A percentile compares a stretch with the other conserved stretches of the same genome.
phyloP scores from a whole-genome alignment of 2,329 filamentous ascomycete genomes.

The Periconia macrospinosa region DNA sequence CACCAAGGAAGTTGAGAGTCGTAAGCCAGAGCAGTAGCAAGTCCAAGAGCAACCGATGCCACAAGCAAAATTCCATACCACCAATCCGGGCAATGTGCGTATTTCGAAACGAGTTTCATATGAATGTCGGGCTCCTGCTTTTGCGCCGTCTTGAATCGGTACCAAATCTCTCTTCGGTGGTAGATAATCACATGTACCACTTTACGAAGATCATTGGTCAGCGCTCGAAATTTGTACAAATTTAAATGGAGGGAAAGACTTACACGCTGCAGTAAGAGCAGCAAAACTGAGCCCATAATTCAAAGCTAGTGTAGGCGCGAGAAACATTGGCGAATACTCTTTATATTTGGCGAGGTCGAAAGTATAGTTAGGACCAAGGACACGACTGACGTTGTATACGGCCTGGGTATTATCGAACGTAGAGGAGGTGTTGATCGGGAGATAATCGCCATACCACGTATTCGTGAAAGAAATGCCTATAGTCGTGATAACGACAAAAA shows the following conservation, averaged over 20 bases:
- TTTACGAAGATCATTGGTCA: neutral
- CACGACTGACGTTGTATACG: slow-evolving; percentile 36
- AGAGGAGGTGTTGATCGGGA: slow-evolving; percentile 37
- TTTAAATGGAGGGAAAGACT: neutral
- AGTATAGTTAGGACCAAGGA: slow-evolving; percentile 31
- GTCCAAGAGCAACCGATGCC: slow-evolving; percentile 46
- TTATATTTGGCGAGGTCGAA: slow-evolving; percentile 38
- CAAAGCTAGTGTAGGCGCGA: slow-evolving; percentile 42
- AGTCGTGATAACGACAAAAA: slow-evolving; percentile 35
- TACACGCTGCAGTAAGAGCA: slow-evolving; percentile 35
- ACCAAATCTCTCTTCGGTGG: slow-evolving; percentile 42
- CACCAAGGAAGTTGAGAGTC: slow-evolving; percentile 47
- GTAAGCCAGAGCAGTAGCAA: slow-evolving; percentile 28
- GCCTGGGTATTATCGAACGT: slow-evolving; percentile 41
- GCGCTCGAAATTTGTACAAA: neutral
- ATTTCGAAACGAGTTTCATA: slow-evolving; percentile 35
- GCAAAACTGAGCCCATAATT: slow-evolving; percentile 44
- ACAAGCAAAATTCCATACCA: slow-evolving; percentile 56
- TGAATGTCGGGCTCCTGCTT: slow-evolving; percentile 38
- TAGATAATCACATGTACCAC: slow-evolving; percentile 40
- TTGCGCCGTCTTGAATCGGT: slow-evolving; percentile 35
- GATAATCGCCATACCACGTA: slow-evolving; percentile 36
- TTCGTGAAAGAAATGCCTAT: slow-evolving; percentile 38
- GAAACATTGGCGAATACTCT: slow-evolving; percentile 40
- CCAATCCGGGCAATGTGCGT: slow-evolving; percentile 38